phyloP scores from a whole-genome alignment of 495 filamentous ascomycete genomes.

The Neurospora discreta region DNA sequence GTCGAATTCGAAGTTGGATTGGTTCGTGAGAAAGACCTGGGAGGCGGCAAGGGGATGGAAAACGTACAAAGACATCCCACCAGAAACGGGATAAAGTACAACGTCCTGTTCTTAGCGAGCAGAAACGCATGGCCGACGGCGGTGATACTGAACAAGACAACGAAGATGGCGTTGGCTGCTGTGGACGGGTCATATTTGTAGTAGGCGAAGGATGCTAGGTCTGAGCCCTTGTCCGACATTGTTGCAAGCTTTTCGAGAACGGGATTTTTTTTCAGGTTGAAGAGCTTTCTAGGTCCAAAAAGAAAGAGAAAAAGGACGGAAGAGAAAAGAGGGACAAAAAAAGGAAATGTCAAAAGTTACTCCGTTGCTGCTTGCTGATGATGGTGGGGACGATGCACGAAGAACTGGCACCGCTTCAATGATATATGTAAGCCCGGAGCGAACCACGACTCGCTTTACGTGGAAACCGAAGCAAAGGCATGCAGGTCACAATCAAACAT shows the following conservation, averaged over 20 bases:
- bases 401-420: not conserved
- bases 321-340: not conserved
- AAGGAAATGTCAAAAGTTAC: not conserved
- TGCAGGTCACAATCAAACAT: not conserved
- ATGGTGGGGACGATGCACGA: not conserved
- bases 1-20: too few species aligned
- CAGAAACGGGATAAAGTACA: conserved; percentile 51
- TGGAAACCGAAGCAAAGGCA: not conserved
- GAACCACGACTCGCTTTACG: not conserved
- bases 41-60: not conserved
- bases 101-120: conserved; percentile 36
- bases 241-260: not conserved
- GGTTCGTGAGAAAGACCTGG: too few species aligned
- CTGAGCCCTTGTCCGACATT: conserved; percentile 5
- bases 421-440: not conserved
- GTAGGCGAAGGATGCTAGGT: conserved; percentile 14
- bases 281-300: not conserved
- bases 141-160: conserved; percentile 37
- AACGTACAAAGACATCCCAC: conserved; percentile 46
- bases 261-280: not conserved
- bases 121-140: conserved; percentile 38
- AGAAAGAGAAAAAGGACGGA: not conserved
- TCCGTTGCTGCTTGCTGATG: not conserved
- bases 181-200: conserved; percentile 41
- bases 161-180: conserved; percentile 37